Conservation (phyloP, 768 basidiomycete species). For the Podaxis sp. region DNA sequence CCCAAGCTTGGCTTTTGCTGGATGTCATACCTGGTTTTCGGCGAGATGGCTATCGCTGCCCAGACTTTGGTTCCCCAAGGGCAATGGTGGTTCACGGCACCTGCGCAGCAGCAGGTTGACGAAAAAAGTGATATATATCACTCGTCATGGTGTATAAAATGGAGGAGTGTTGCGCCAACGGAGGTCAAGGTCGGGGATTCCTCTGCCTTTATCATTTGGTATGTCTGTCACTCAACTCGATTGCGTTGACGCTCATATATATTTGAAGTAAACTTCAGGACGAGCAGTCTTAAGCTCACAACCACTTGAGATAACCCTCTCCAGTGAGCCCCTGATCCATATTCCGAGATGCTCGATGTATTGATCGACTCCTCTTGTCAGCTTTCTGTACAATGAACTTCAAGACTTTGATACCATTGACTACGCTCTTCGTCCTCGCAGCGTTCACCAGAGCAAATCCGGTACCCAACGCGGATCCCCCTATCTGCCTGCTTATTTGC, state of each 20-base stretch:
- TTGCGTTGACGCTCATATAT: not conserved
- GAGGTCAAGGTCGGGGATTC: not conserved
- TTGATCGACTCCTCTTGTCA: not conserved
- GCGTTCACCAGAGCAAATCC: not conserved
- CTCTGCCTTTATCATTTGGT: not conserved
- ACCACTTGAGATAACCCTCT: not conserved
- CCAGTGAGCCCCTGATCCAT: not conserved
- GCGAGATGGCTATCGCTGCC: not conserved
- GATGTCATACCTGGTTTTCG: not conserved
- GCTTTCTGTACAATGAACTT: not conserved
- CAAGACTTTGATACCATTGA: not conserved
- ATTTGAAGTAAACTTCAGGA: not conserved
- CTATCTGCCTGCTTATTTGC: not conserved
- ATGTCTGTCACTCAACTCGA: not conserved
- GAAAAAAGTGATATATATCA: not conserved
- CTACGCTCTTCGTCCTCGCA: not conserved
- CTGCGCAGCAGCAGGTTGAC: not conserved
- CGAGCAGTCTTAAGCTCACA: too few relatives aligned
- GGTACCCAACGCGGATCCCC: not conserved
- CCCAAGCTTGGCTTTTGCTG: not conserved
- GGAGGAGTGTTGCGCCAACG: not conserved
- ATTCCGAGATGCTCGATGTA: not conserved
- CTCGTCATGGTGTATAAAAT: not conserved
- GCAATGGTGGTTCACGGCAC: not conserved
- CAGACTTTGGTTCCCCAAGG: not conserved